phyloP scores from a whole-genome alignment of 352 stramenopile genomes.

The Blastocystis sp. region DNA sequence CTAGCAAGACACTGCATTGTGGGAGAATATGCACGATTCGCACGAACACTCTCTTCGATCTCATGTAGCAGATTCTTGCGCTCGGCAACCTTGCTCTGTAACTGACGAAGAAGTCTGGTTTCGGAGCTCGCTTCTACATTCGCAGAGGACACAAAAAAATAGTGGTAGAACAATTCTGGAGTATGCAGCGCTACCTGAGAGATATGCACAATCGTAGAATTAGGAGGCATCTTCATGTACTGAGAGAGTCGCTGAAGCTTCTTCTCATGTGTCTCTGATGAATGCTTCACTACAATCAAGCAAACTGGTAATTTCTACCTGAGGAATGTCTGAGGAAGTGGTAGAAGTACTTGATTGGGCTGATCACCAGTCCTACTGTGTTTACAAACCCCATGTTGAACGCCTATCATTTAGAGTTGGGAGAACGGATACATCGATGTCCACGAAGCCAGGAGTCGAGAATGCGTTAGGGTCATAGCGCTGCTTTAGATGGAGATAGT shows the following conservation, averaged over 20 bases:
- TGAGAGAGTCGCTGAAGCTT: neutral
- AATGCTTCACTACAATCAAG: neutral
- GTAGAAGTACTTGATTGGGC: neutral
- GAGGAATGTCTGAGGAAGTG: conserved; percentile 1
- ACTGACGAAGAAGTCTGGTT: neutral
- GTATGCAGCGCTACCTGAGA: neutral
- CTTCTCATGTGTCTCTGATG: neutral
- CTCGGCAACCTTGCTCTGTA: neutral
- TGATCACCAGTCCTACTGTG: neutral
- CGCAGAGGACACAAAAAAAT: neutral
- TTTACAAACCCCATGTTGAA: conserved; percentile 32
- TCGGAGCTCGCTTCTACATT: neutral
- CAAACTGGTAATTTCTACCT: neutral
- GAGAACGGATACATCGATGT: neutral
- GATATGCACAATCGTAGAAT: neutral
- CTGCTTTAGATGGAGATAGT: neutral
- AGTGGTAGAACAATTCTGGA: neutral
- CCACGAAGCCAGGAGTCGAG: neutral
- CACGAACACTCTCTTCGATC: neutral
- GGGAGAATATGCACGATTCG: neutral
- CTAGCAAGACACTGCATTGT: neutral
- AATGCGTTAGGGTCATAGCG: neutral
- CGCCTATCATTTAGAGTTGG: neutral
- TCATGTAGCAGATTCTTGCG: neutral
- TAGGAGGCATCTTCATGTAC: neutral